Conservation (phyloP, 2,329 filamentous ascomycete genomes). For the Fusarium chaquense region DNA sequence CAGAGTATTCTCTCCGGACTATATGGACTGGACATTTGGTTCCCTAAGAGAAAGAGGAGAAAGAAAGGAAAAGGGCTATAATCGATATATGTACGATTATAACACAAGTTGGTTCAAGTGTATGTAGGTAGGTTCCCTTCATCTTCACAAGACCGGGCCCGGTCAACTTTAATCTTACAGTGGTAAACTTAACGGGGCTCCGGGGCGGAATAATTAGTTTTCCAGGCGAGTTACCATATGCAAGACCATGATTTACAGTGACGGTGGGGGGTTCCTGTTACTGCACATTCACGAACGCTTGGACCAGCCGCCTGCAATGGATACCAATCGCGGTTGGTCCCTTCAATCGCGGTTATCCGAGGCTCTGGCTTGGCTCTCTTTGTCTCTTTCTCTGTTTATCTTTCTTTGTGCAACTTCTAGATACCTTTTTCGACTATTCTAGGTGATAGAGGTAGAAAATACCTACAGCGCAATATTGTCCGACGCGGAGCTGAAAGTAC, state of each 20-base stretch:
- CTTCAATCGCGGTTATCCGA: not conserved
- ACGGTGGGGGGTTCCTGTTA: not conserved
- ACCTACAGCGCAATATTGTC: not conserved
- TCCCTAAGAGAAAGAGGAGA: too few relatives aligned
- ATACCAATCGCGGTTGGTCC: constrained; percentile 8
- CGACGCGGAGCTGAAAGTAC: not conserved
- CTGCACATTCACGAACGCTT: constrained; percentile 20
- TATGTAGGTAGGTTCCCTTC: too few relatives aligned
- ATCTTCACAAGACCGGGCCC: too few relatives aligned
- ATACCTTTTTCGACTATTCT: not conserved
- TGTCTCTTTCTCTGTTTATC: constrained; percentile 15
- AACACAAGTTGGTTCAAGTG: too few relatives aligned
- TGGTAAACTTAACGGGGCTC: not conserved
- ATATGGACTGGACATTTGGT: too few relatives aligned
- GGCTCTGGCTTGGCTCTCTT: not conserved
- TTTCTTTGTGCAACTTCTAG: not conserved
- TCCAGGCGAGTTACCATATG: constrained; percentile 4
- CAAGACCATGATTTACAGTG: not conserved
- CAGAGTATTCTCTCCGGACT: too few relatives aligned
- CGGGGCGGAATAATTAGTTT: constrained; percentile 29
- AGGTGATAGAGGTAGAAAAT: not conserved
- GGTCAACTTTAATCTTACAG: too few relatives aligned
- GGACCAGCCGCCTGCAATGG: constrained; percentile 37
- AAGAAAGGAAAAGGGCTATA: too few relatives aligned
- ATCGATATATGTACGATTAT: too few relatives aligned